Evolutionary conservation across 2,329 filamentous ascomycete species (phyloP).

Genomic region (Colletotrichum endophyticum): DNA sequence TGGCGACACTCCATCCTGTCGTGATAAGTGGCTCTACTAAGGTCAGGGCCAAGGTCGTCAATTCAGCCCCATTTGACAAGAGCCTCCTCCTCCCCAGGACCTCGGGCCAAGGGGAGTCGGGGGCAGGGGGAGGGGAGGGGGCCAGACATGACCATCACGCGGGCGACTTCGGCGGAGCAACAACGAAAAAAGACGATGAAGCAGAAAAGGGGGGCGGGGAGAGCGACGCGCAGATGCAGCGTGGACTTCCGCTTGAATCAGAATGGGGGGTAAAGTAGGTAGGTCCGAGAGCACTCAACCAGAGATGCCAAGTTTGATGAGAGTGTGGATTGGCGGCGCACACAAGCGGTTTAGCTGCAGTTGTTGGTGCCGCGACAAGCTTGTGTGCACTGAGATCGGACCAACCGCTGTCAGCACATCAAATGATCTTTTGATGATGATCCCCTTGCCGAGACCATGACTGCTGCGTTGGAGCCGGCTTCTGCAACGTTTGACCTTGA

Average conservation of each 20-base stretch:
- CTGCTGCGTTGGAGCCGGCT: conserved; percentile 6
- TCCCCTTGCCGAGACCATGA: conserved; percentile 11
- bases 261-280: neutral
- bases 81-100: neutral
- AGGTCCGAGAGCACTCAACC: conserved; percentile 6
- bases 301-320: conserved; percentile 16
- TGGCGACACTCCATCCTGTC: neutral
- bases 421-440: conserved; percentile 17
- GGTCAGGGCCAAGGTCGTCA: neutral
- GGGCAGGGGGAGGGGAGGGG: too few species aligned
- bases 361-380: conserved; percentile 4
- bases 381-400: conserved; percentile 5
- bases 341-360: conserved; percentile 14
- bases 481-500: conserved; percentile 14
- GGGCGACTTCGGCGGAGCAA: neutral
- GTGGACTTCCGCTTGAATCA: neutral
- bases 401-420: conserved; percentile 15
- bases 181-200: neutral
- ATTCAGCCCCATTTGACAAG: neutral
- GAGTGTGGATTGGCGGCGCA: conserved; percentile 6
- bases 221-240: neutral
- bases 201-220: neutral
- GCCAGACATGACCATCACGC: neutral
- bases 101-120: neutral
- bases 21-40: neutral